Evolutionary conservation across 2,329 filamentous ascomycete genomes (phyloP).

Genomic region (Rutstroemia sydowiana): DNA sequence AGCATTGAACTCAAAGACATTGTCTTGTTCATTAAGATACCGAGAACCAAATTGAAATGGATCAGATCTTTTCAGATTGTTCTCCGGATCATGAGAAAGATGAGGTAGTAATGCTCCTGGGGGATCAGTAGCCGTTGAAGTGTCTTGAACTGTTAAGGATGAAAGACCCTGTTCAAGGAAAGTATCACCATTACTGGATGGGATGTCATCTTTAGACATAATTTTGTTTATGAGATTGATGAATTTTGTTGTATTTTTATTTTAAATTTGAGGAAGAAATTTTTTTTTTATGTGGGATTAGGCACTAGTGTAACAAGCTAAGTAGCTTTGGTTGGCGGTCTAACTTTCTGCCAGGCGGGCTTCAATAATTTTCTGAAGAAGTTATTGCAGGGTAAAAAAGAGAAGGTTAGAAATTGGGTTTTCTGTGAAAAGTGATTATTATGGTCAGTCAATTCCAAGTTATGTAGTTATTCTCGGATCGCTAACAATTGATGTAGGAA

Average conservation of each 20-base stretch:
- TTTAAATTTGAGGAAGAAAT: background rate
- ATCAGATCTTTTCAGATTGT: constrained; percentile 79
- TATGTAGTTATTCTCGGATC: background rate
- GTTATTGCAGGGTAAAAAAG: no score
- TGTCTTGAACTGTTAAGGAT: constrained; percentile 17
- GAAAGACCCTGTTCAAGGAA: background rate
- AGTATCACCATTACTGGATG: background rate
- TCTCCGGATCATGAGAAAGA: constrained; percentile 34
- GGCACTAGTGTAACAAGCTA: background rate
- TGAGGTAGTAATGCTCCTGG: constrained; percentile 22
- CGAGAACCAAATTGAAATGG: constrained; percentile 95
- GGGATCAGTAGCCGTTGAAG: constrained; percentile 14
- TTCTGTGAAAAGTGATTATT: background rate
- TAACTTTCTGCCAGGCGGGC: background rate
- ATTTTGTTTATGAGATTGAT: background rate
- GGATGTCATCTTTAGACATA: constrained; percentile 5
- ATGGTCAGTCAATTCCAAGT: background rate
- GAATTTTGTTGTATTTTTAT: background rate
- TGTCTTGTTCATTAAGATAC: constrained; percentile 71
- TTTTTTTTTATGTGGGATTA: background rate
- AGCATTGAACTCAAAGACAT: constrained; percentile 96
- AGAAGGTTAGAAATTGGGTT: background rate
- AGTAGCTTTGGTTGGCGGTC: background rate
- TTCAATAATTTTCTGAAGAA: no score
- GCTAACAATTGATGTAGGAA: constrained; percentile 14